Percentiles rank a stretch among this genome's conserved stretches.
These are phyloP conservation scores for Mucor indicus DNA, from an alignment of 371 early-diverging fungal genomes.

Conservation along the genomic window DNA sequence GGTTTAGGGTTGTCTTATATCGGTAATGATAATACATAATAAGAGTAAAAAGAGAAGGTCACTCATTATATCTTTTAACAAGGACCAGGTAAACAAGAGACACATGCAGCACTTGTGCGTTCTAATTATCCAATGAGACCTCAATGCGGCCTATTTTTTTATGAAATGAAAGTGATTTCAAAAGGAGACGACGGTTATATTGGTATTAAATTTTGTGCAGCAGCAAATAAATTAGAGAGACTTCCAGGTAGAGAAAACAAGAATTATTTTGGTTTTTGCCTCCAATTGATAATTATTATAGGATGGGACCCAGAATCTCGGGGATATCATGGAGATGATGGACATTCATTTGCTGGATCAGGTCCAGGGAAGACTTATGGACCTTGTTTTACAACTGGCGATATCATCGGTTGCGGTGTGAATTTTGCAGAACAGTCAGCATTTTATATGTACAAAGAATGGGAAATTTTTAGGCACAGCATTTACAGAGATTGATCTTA, in stretches of 20 bases:
- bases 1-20: too few relatives aligned
- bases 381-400: constrained; percentile 89
- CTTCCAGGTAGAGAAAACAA: constrained; percentile 51
- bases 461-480: constrained; percentile 76
- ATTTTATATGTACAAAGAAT: constrained; percentile 93
- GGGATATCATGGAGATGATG: constrained; percentile 96
- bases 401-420: constrained; percentile 90
- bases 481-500: constrained; percentile 35
- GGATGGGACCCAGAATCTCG: constrained; percentile 84
- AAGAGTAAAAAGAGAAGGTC: too few relatives aligned
- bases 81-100: constrained; percentile 80
- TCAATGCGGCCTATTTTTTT: constrained; percentile 91
- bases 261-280: background rate
- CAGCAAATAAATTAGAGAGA: constrained; percentile 52
- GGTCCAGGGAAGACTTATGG: constrained; percentile 86
- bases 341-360: constrained; percentile 74
- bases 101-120: constrained; percentile 82
- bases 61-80: too few relatives aligned
- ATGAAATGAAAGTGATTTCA: constrained; percentile 78
- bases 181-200: constrained; percentile 94
- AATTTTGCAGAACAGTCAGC: constrained; percentile 75
- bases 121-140: constrained; percentile 81
- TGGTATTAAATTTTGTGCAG: constrained; percentile 81
- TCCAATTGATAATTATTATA: too few relatives aligned
- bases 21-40: too few relatives aligned